Conservation (phyloP, 768 basidiomycete species). For the Auricularia cornea region DNA sequence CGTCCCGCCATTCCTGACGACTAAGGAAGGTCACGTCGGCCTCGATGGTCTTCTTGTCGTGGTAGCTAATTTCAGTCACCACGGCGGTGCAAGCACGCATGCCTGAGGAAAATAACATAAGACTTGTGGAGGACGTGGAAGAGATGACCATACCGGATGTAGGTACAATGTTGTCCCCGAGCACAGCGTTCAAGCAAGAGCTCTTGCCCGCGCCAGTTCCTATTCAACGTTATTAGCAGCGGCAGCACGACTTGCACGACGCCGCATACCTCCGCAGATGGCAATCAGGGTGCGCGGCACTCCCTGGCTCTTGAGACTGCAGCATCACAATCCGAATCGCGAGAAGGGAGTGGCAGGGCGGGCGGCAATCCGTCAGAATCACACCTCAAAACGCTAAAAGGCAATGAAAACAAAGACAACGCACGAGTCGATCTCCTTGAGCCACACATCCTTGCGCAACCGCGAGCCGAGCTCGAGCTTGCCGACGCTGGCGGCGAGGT, state of each 20-base stretch:
- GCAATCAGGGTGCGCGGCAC: slow-evolving; percentile 53
- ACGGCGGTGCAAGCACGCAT: slow-evolving; percentile 54
- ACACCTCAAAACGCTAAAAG: background rate
- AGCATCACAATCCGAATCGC: background rate
- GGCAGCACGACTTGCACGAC: background rate
- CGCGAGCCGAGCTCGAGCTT: slow-evolving; percentile 44
- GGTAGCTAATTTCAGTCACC: slow-evolving; percentile 53
- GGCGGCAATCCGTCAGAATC: background rate
- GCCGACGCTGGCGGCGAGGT: slow-evolving; percentile 35
- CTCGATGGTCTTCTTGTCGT: slow-evolving; percentile 45
- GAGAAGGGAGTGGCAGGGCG: background rate
- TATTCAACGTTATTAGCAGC: slow-evolving; percentile 14
- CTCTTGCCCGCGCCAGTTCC: slow-evolving; percentile 58
- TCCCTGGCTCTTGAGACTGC: slow-evolving; percentile 41
- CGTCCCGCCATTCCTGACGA: slow-evolving; percentile 47
- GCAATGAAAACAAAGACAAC: slow-evolving; percentile 7
- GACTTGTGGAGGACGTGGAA: slow-evolving; percentile 38
- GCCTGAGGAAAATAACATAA: too few species aligned
- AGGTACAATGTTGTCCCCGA: slow-evolving; percentile 60
- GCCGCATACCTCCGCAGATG: slow-evolving; percentile 53
- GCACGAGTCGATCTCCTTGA: slow-evolving; percentile 43
- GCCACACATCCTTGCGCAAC: slow-evolving; percentile 51
- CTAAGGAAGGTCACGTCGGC: slow-evolving; percentile 54
- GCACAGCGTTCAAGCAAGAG: slow-evolving; percentile 50
- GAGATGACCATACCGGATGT: slow-evolving; percentile 63